Evolutionary conservation across 306 rosid species (phyloP), one percentile per base, ranked within the genome.

Genomic region (Gillenia trifoliata): DNA sequence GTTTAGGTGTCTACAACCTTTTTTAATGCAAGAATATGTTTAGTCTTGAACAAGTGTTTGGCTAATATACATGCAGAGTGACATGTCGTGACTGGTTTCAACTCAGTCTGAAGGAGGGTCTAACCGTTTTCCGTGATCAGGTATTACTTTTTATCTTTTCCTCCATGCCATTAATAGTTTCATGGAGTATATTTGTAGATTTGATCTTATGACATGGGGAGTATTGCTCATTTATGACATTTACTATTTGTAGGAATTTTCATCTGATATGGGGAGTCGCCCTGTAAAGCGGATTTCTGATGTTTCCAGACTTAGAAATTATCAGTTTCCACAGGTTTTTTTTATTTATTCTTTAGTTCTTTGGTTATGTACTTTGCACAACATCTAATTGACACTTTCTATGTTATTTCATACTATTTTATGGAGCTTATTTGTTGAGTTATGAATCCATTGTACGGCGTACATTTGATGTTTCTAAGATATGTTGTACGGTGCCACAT

Each of bases 31-130:
- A 55, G 75, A 59, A 11, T 57, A 40, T 72, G 10, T 43, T 76
- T 64, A 54, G 29, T 68, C 31, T 54, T 82, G 33, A 79, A 79
- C 62, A 62, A 75, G 62, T 22, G 28, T 83, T 82, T 83, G 60
- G 55, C 71, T 74, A 71, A 74, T 56, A 64, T 64, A 57, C 75
- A 81, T 81, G 79, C 86, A 94, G 99, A 85, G 99, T 95, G 77
- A 95, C 99, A 40, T 95, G 99, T 47, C 99, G 99, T 5, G 99
- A 95, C 78, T 95, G 99, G 99, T 95, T 95, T 91, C 99, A 95
- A 89, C 96, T 95, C 47, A 95, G 99, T 82, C 84, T 92, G 72
- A 95, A 95, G 93, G 99, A 95, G 82, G 99, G 99, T 78, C 91
- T 95, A 62, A 95, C 99, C 19, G 98, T 95, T 74, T 95, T 95